Conservation (phyloP, 2,329 filamentous ascomycete species). For the Aspergillus transmontanensis region DNA sequence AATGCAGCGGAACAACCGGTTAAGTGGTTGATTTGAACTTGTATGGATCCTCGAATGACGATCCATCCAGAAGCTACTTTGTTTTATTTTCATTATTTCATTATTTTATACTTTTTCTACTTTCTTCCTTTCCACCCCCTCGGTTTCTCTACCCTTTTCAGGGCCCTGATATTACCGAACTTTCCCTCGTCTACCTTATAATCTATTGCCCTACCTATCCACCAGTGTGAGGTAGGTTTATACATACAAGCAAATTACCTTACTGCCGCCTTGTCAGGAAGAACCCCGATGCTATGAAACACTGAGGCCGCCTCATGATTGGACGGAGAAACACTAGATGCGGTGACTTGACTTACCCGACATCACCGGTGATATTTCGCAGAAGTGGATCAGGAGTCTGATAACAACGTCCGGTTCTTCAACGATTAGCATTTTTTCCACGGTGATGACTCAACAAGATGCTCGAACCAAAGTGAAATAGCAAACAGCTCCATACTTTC, state of each 20-base stretch:
- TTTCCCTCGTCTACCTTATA: not conserved
- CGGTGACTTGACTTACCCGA: not conserved
- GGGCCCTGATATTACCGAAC: not conserved
- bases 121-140: not conserved
- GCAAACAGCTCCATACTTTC: not conserved
- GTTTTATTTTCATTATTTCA: not conserved
- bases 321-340: not conserved
- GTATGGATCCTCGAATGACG: conserved; percentile 3
- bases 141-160: not conserved
- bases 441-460: not conserved
- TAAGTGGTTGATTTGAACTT: conserved; percentile 1
- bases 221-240: not conserved
- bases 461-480: not conserved
- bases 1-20: conserved; percentile 16
- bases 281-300: not conserved
- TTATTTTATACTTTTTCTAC: not conserved
- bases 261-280: not conserved
- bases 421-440: not conserved
- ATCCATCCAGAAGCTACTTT: not conserved
- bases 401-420: not conserved
- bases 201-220: not conserved
- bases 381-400: not conserved
- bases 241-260: not conserved
- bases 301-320: not conserved
- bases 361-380: not conserved